Evolutionary conservation across 257 asterid species (phyloP).

Genomic region (Primulina huaijiensis): DNA sequence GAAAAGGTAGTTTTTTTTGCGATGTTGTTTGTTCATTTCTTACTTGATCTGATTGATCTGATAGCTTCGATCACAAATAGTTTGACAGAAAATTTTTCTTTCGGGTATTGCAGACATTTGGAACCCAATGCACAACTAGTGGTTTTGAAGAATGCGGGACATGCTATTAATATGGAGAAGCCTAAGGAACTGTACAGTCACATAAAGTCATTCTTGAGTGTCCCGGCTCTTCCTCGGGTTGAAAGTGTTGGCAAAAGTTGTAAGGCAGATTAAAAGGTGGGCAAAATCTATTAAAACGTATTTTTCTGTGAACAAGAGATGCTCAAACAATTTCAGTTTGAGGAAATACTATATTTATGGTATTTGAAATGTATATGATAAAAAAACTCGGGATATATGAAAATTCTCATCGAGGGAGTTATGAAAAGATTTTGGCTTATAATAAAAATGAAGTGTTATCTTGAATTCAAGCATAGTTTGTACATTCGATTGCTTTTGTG

Average conservation of each 20-base stretch:
- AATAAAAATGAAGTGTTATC: background rate
- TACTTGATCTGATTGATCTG: constrained; percentile 2
- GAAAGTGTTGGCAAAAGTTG: constrained; percentile 28
- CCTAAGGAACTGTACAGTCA: constrained; percentile 56
- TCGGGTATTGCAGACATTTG: constrained; percentile 54
- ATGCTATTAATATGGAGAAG: constrained; percentile 73
- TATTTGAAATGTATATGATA: background rate
- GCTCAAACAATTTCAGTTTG: background rate
- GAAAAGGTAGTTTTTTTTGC: constrained; percentile 39
- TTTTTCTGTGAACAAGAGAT: constrained; percentile 3
- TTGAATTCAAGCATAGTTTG: no score
- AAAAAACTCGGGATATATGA: no score
- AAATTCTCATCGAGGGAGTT: background rate
- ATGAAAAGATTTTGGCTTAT: background rate
- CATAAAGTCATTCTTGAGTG: constrained; percentile 53
- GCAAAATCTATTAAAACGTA: background rate
- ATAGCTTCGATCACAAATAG: background rate
- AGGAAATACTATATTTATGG: background rate
- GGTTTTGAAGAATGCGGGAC: constrained; percentile 69
- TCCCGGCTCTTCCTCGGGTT: constrained; percentile 32
- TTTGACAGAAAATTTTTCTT: background rate
- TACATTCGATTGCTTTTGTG: background rate
- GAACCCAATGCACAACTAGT: constrained; percentile 53
- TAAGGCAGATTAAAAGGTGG: constrained; percentile 42
- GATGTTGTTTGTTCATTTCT: background rate